Percentiles rank a stretch among this genome's conserved stretches.
These are phyloP conservation scores for Malassezia caprae DNA, from an alignment of 1,284 basidiomycete species.

Conservation along the genomic window DNA sequence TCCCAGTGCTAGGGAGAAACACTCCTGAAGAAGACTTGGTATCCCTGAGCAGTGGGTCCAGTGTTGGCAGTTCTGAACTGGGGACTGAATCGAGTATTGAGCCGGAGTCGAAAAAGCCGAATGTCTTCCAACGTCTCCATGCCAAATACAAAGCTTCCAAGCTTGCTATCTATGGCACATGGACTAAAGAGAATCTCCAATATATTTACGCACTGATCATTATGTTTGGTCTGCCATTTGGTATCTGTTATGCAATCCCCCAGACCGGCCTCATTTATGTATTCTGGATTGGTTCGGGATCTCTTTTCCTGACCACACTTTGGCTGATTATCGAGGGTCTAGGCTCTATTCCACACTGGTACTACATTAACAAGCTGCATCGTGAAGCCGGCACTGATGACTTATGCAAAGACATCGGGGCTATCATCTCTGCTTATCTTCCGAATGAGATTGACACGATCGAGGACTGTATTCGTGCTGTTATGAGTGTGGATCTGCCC, in stretches of 20 bases:
- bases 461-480: slow-evolving; percentile 1
- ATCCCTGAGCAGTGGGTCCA: not conserved
- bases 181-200: not conserved
- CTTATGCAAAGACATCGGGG: not conserved
- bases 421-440: not conserved
- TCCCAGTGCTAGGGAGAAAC: not conserved
- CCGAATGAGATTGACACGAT: not conserved
- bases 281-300: not conserved
- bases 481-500: not conserved
- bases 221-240: not conserved
- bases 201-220: not conserved
- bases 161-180: not conserved
- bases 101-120: not conserved
- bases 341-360: not conserved
- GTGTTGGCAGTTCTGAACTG: not conserved
- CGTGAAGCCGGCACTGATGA: not conserved
- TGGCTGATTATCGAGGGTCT: not conserved
- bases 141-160: not conserved
- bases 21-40: not conserved
- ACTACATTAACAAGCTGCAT: not conserved
- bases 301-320: not conserved
- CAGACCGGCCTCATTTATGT: not conserved
- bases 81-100: not conserved
- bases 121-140: not conserved
- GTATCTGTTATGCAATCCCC: not conserved